phyloP scores from a whole-genome alignment of 2,329 filamentous ascomycete species.

The Cladobotryum protrusum region DNA sequence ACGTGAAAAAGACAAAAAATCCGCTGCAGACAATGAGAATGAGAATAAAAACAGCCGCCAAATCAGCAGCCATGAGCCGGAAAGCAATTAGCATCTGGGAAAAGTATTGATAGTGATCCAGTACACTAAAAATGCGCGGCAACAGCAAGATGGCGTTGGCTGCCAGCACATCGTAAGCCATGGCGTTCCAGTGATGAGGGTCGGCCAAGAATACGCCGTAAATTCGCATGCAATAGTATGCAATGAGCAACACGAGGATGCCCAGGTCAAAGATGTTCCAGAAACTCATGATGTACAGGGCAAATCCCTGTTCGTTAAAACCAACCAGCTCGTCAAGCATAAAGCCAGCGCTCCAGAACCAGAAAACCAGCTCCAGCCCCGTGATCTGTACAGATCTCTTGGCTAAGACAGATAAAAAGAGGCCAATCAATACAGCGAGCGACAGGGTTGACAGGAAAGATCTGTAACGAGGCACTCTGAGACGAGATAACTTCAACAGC shows the following conservation, averaged over 20 bases:
- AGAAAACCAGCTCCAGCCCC: slow-evolving; percentile 79
- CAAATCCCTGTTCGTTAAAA: slow-evolving; percentile 95
- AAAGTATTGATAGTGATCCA: slow-evolving; percentile 95
- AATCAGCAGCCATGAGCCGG: slow-evolving; percentile 84
- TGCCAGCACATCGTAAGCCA: slow-evolving; percentile 90
- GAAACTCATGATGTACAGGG: slow-evolving; percentile 93
- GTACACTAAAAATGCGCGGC: slow-evolving; percentile 82
- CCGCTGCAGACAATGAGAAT: slow-evolving; percentile 86
- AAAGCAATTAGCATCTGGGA: slow-evolving; percentile 92
- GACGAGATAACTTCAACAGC: slow-evolving; percentile 80
- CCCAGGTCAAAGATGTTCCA: slow-evolving; percentile 96
- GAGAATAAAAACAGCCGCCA: slow-evolving; percentile 76
- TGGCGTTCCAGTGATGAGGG: slow-evolving; percentile 66
- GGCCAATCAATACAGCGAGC: slow-evolving; percentile 72
- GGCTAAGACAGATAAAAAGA: slow-evolving; percentile 78
- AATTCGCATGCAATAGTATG: slow-evolving; percentile 83
- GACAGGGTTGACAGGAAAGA: slow-evolving; percentile 86
- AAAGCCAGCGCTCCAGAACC: slow-evolving; percentile 96
- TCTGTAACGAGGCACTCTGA: slow-evolving; percentile 86
- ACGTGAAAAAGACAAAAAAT: slow-evolving; percentile 90
- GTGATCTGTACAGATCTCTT: slow-evolving; percentile 76
- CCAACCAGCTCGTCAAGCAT: slow-evolving; percentile 95
- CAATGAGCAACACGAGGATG: slow-evolving; percentile 75
- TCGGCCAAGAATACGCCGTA: slow-evolving; percentile 83
- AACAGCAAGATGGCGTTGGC: slow-evolving; percentile 85